phyloP scores from a whole-genome alignment of 2,329 filamentous ascomycete genomes.

The Hymenotorrendiella dingleyae region DNA sequence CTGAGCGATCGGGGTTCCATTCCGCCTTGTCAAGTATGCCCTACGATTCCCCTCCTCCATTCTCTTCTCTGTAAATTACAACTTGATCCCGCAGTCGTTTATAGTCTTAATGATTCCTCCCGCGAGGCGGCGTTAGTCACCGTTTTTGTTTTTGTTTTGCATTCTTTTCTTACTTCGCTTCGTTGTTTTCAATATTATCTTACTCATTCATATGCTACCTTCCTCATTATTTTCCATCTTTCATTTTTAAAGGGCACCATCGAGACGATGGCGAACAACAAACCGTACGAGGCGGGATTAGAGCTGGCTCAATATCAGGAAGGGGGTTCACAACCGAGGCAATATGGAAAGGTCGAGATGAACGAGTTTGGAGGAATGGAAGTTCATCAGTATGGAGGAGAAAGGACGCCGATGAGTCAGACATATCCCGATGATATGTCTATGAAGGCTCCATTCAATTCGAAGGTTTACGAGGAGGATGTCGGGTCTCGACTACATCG shows the following conservation, averaged over 20 bases:
- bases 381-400: conserved; percentile 9
- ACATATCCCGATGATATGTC: conserved; percentile 14
- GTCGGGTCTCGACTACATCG: conserved; percentile 37
- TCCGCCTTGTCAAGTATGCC: not conserved
- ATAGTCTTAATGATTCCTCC: too few relatives aligned
- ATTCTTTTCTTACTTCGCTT: not conserved
- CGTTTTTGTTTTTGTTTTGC: not conserved
- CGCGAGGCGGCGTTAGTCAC: too few relatives aligned
- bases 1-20: not conserved
- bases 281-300: conserved; percentile 9
- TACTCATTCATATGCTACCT: not conserved
- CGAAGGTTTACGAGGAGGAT: conserved; percentile 22
- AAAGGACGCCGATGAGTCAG: not conserved
- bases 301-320: conserved; percentile 10
- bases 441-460: conserved; percentile 13
- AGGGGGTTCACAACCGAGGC: not conserved
- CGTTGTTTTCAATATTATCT: not conserved
- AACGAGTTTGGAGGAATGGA: conserved; percentile 12
- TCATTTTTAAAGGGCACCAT: not conserved
- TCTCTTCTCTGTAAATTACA: not conserved
- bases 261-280: conserved; percentile 7
- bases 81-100: too few relatives aligned
- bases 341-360: conserved; percentile 4
- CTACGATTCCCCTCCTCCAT: not conserved
- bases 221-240: not conserved